Evolutionary conservation across 2,329 filamentous ascomycete genomes (phyloP).

Genomic region (Fusarium keratoplasticum): DNA sequence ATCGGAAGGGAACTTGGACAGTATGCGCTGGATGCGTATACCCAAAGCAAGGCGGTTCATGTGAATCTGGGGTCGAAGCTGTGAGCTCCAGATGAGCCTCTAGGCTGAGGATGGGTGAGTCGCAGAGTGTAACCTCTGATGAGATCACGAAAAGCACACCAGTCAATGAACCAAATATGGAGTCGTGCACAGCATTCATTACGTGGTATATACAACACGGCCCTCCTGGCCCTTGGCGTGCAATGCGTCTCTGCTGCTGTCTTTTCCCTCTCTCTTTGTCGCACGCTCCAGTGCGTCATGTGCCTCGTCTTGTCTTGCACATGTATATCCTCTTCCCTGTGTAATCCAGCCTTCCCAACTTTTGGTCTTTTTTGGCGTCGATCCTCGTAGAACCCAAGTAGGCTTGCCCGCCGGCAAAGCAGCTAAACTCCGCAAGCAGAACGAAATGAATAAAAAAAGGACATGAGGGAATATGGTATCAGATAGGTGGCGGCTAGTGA

Average conservation of each 20-base stretch:
- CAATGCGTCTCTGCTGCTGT: constrained; percentile 6
- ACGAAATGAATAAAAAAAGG: constrained; percentile 19
- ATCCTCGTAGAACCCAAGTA: constrained; percentile 25
- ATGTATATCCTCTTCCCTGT: constrained; percentile 5
- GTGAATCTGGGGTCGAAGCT: constrained; percentile 21
- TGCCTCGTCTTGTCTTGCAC: constrained; percentile 18
- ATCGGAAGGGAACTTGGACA: constrained; percentile 32
- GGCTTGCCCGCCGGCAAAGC: constrained; percentile 25
- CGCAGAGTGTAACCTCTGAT: background rate
- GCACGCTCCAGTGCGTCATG: constrained; percentile 7
- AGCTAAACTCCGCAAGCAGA: constrained; percentile 30
- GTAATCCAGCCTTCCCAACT: constrained; percentile 19
- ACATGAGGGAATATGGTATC: constrained; percentile 34
- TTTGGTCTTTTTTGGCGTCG: constrained; percentile 24
- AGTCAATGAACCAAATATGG: background rate
- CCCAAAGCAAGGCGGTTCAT: constrained; percentile 30
- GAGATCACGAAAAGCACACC: background rate
- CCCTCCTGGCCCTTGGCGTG: constrained; percentile 15
- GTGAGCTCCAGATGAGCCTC: background rate
- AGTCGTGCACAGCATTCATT: constrained; percentile 31
- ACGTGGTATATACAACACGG: constrained; percentile 32
- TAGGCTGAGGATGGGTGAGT: background rate
- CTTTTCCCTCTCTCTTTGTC: constrained; percentile 1
- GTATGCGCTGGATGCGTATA: constrained; percentile 32
- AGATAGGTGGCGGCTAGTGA: constrained; percentile 12